Evolutionary conservation across 768 basidiomycete genomes (phyloP).

Genomic region (Hemileccinum impolitum): DNA sequence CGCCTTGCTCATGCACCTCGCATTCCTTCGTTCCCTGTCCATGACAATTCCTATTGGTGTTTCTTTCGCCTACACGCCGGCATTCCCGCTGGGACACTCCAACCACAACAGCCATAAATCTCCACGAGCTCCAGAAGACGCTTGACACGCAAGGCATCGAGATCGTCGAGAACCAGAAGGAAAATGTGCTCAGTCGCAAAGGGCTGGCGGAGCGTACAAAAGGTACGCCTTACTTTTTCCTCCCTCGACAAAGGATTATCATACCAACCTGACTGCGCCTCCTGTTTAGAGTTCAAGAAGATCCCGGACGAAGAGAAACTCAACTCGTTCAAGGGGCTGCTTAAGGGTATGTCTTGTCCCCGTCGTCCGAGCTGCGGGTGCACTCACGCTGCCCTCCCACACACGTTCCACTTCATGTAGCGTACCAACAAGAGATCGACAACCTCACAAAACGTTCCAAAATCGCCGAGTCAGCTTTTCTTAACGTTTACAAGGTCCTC

Average conservation of each 20-base stretch:
- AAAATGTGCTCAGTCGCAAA: slow-evolving; percentile 91
- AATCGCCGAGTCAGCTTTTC: slow-evolving; percentile 88
- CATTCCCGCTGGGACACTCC: neutral
- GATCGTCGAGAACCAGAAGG: slow-evolving; percentile 98
- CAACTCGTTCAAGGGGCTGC: slow-evolving; percentile 80
- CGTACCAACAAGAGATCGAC: slow-evolving; percentile 97
- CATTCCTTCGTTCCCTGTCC: neutral
- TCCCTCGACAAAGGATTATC: neutral
- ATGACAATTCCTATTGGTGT: neutral
- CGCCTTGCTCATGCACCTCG: slow-evolving; percentile 3
- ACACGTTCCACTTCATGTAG: slow-evolving; percentile 37
- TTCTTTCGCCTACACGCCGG: neutral
- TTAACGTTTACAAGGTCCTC: slow-evolving; percentile 94
- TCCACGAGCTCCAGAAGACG: slow-evolving; percentile 88
- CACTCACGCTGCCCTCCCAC: neutral
- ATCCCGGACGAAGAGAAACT: slow-evolving; percentile 87
- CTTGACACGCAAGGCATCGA: slow-evolving; percentile 92
- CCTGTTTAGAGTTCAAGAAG: slow-evolving; percentile 85
- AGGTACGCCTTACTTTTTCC: slow-evolving; percentile 44
- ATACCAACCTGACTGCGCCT: neutral
- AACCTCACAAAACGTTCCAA: slow-evolving; percentile 91
- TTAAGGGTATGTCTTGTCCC: slow-evolving; percentile 60
- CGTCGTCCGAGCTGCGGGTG: neutral
- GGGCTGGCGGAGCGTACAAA: slow-evolving; percentile 94
- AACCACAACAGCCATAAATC: slow-evolving; percentile 64